These are phyloP conservation scores for Kwoniella europaea DNA, from an alignment of 768 basidiomycete genomes.

Conservation along the genomic window DNA sequence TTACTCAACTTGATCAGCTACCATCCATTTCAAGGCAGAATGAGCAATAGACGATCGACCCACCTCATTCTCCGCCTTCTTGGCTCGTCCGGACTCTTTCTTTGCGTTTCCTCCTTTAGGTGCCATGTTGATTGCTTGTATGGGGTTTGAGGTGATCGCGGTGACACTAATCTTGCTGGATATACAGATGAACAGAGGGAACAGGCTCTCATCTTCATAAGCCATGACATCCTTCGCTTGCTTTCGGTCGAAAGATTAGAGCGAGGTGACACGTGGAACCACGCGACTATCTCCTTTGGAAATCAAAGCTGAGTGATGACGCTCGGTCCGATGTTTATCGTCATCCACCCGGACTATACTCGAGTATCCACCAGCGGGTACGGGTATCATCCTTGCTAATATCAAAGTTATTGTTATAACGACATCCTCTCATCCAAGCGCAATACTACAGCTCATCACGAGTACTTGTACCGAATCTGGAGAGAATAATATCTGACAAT, in stretches of 20 bases:
- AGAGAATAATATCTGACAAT: neutral
- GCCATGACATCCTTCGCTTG: neutral
- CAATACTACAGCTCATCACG: too few relatives aligned
- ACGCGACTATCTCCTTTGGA: slow-evolving; percentile 1
- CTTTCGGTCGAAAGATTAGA: slow-evolving; percentile 3
- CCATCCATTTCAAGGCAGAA: neutral
- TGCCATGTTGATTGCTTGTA: slow-evolving; percentile 64
- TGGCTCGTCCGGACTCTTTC: slow-evolving; percentile 86
- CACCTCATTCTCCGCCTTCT: slow-evolving; percentile 63
- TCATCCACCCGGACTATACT: too few relatives aligned
- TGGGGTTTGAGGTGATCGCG: neutral
- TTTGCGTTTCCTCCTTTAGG: slow-evolving; percentile 86
- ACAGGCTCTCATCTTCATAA: neutral
- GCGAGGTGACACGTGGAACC: neutral
- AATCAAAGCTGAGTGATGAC: neutral
- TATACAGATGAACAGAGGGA: too few relatives aligned
- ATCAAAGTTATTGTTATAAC: too few relatives aligned
- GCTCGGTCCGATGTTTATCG: slow-evolving; percentile 4
- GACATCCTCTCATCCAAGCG: too few relatives aligned
- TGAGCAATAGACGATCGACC: neutral
- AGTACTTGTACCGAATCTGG: too few relatives aligned
- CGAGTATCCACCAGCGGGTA: too few relatives aligned
- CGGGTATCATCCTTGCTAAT: too few relatives aligned
- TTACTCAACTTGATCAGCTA: neutral
- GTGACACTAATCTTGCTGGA: too few relatives aligned